Evolutionary conservation across 345 rosid genomes (phyloP), one percentile per base, ranked within the genome.

Genomic region (Eucalyptus viminalis): DNA sequence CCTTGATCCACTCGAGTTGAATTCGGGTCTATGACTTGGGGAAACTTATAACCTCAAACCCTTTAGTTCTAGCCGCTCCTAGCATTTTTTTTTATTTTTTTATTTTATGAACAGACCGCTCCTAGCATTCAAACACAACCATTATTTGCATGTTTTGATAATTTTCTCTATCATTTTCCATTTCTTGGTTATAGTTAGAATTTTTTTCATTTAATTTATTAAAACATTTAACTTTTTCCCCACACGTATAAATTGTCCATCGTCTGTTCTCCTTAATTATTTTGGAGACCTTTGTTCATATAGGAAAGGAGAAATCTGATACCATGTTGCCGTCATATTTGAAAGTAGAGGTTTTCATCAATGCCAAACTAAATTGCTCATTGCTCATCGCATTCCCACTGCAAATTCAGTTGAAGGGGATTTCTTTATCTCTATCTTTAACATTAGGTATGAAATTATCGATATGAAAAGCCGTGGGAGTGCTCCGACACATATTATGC

Each of bases 21-120:
- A 53, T 19, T 53, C 0, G 11, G 0, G 58, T 53, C 0, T 19
- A 0, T 19, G 58, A 53, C 58, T 53, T 53, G 5, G 25, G 25
- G 25, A 53, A 53, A 53, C 58, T 56, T 22, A 56, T 4, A 56
- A 9, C 12, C 60, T 21, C 60, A 56, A 56, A 56, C 27, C 25
- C 27, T 22, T 9, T 22, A 54, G 60, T 22, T 54, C 60, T 54
- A 22, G 60, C 60, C 12, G 27, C 60, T 21, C 60, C 60, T 56
- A 9, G 60, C 60, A 22, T 56, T 56, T n/a, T n/a, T n/a, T n/a
- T n/a, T n/a, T n/a, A n/a, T n/a, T n/a, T n/a, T n/a, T n/a, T n/a
- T n/a, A n/a, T n/a, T n/a, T n/a, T n/a, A n/a, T n/a, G n/a, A n/a
- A n/a, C n/a, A n/a, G n/a, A n/a, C 60, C 12, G 27, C 60, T 21